Conservation (phyloP, 495 filamentous ascomycete genomes). For the Lepraria neglecta region DNA sequence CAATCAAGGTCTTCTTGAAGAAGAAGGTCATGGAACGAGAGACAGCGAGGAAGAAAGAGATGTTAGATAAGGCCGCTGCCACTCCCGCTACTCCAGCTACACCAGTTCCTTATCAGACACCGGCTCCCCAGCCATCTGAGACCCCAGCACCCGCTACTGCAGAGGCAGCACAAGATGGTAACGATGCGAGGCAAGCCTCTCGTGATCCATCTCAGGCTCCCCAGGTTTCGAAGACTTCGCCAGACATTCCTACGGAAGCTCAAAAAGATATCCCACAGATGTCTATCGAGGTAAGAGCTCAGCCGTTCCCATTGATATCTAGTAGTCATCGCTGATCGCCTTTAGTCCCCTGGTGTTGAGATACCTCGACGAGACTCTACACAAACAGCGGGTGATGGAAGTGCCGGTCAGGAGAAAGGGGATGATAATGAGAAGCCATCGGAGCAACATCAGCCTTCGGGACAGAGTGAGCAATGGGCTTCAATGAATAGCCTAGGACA, state of each 20-base stretch:
- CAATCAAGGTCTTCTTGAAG: conserved; percentile 85
- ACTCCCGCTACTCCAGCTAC: conserved; percentile 33
- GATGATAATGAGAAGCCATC: conserved; percentile 21
- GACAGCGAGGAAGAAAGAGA: conserved; percentile 40
- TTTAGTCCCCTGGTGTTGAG: conserved; percentile 21
- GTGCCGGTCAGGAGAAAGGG: conserved; percentile 19
- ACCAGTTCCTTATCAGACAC: conserved; percentile 13
- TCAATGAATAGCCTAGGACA: conserved; percentile 32
- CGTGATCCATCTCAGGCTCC: conserved; percentile 12
- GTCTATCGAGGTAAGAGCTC: conserved; percentile 37
- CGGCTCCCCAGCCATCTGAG: conserved; percentile 16
- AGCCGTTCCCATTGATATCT: conserved; percentile 1
- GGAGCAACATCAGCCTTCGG: conserved; percentile 26
- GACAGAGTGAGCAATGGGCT: conserved; percentile 18
- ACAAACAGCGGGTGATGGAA: conserved; percentile 23
- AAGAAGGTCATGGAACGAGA: conserved; percentile 59
- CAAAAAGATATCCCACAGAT: conserved; percentile 37
- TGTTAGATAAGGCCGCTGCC: conserved; percentile 30
- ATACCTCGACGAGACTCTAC: conserved; percentile 21
- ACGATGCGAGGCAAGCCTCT: conserved; percentile 22
- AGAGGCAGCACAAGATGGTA: conserved; percentile 28
- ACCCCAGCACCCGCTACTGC: conserved; percentile 16
- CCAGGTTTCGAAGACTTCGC: conserved; percentile 14
- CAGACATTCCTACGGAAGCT: conserved; percentile 25
- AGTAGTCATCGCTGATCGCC: conserved; percentile 4